phyloP scores from a whole-genome alignment of 495 filamentous ascomycete species.

The Aspergillus leporis region DNA sequence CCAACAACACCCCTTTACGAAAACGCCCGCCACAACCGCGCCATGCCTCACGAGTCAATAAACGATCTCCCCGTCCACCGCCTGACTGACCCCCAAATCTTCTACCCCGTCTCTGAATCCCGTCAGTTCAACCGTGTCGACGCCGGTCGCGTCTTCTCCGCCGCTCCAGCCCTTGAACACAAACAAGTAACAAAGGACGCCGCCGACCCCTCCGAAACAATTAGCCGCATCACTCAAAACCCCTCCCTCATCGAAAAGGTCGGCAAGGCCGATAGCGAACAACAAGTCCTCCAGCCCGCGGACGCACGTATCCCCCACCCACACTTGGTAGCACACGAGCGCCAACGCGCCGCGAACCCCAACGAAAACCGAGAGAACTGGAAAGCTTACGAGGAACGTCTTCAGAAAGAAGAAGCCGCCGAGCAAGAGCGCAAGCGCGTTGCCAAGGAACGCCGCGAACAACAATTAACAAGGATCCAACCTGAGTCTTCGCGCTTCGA shows the following conservation, averaged over 20 bases:
- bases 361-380: slow-evolving; percentile 35
- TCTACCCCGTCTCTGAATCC: slow-evolving; percentile 87
- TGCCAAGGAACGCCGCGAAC: slow-evolving; percentile 41
- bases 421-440: slow-evolving; percentile 39
- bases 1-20: slow-evolving; percentile 53
- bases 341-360: slow-evolving; percentile 29
- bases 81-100: slow-evolving; percentile 78
- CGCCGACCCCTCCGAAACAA: slow-evolving; percentile 32
- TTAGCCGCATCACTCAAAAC: slow-evolving; percentile 27
- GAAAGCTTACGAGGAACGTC: slow-evolving; percentile 41
- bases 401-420: slow-evolving; percentile 42
- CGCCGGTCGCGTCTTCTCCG: slow-evolving; percentile 80
- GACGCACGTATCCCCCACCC: slow-evolving; percentile 89
- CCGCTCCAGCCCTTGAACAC: slow-evolving; percentile 39
- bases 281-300: slow-evolving; percentile 68
- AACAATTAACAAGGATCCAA: slow-evolving; percentile 39
- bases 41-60: slow-evolving; percentile 72
- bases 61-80: slow-evolving; percentile 88
- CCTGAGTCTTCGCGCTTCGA: slow-evolving; percentile 66
- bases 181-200: slow-evolving; percentile 19
- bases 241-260: slow-evolving; percentile 40
- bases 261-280: slow-evolving; percentile 42
- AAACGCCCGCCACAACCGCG: slow-evolving; percentile 17
- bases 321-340: slow-evolving; percentile 68
- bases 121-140: slow-evolving; percentile 85